A percentile compares a stretch with the other conserved stretches of the same genome.
phyloP scores from a whole-genome alignment of 345 rosid species.

The Pistacia integerrima region DNA sequence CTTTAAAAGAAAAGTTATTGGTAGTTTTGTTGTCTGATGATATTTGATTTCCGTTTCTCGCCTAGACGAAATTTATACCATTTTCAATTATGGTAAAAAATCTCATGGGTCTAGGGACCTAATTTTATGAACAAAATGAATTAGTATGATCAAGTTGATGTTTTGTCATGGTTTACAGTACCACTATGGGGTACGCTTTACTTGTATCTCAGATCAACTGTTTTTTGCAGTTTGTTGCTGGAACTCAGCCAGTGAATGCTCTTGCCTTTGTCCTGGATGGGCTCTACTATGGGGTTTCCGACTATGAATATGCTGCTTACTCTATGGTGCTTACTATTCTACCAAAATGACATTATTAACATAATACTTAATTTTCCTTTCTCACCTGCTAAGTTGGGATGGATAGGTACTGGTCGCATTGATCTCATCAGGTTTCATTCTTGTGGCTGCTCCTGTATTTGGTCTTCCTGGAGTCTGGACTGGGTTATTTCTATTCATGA shows the following conservation, averaged over 20 bases:
- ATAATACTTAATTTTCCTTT: conserved; percentile 15
- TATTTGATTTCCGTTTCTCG: too few species aligned
- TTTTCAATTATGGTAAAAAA: not conserved
- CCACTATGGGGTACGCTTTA: not conserved
- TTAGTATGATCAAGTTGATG: not conserved
- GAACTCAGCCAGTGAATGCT: conserved; percentile 92
- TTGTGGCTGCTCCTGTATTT: conserved; percentile 64
- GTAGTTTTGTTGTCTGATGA: too few species aligned
- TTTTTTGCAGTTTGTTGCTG: conserved; percentile 81
- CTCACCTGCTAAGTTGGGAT: conserved; percentile 18
- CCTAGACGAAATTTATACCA: not conserved
- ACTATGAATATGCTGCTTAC: conserved; percentile 85
- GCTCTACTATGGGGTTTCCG: conserved; percentile 91
- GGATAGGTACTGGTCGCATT: conserved; percentile 62
- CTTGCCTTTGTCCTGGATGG: conserved; percentile 91
- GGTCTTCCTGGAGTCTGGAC: conserved; percentile 89
- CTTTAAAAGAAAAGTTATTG: too few species aligned
- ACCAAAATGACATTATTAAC: not conserved
- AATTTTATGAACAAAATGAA: not conserved
- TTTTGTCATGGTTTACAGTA: not conserved
- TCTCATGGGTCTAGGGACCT: not conserved
- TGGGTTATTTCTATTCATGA: conserved; percentile 91
- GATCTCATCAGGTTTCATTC: conserved; percentile 62
- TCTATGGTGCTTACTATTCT: conserved; percentile 64
- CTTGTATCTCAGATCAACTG: not conserved